Conservation (phyloP, 1,284 basidiomycete species). For the Gymnopus androsaceus region DNA sequence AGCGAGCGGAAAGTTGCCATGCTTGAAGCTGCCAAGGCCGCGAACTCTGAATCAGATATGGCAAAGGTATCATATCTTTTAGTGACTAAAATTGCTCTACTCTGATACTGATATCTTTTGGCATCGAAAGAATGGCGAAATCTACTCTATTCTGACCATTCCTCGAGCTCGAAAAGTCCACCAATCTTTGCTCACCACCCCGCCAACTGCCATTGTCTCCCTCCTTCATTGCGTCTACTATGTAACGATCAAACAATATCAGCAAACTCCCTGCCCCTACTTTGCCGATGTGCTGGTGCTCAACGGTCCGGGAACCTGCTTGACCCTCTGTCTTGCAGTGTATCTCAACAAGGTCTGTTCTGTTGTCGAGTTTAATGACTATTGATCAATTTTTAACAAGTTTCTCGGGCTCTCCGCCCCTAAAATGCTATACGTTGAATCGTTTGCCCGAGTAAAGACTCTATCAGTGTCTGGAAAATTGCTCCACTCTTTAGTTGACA, state of each 20-base stretch:
- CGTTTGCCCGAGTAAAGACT: conserved; percentile 85
- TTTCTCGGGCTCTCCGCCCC: conserved; percentile 77
- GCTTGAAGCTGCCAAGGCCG: conserved; percentile 53
- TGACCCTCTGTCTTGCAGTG: conserved; percentile 74
- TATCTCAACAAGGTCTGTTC: conserved; percentile 74
- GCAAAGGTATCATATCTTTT: no score
- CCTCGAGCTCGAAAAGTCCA: conserved; percentile 87
- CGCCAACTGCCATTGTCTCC: conserved; percentile 64
- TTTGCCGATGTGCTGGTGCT: conserved; percentile 83
- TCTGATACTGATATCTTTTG: no score
- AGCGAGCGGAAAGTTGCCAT: conserved; percentile 71
- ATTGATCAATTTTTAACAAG: conserved; percentile 41
- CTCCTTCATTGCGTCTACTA: conserved; percentile 59
- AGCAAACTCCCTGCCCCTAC: conserved; percentile 23
- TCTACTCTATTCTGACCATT: conserved; percentile 63
- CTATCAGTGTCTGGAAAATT: conserved; percentile 88
- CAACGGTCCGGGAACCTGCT: conserved; percentile 96
- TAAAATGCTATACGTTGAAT: conserved; percentile 87
- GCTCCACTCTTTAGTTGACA: conserved; percentile 80
- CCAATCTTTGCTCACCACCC: conserved; percentile 72
- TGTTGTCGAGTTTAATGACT: conserved; percentile 9
- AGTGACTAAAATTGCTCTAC: no score
- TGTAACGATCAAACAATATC: conserved; percentile 50
- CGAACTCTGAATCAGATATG: conserved; percentile 4
- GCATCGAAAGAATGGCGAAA: conserved; percentile 10